A percentile compares a stretch with the other conserved stretches of the same genome.
Evolutionary conservation across 2,329 filamentous ascomycete species (phyloP).

Genomic region (Cladosporium cucumerinum): DNA sequence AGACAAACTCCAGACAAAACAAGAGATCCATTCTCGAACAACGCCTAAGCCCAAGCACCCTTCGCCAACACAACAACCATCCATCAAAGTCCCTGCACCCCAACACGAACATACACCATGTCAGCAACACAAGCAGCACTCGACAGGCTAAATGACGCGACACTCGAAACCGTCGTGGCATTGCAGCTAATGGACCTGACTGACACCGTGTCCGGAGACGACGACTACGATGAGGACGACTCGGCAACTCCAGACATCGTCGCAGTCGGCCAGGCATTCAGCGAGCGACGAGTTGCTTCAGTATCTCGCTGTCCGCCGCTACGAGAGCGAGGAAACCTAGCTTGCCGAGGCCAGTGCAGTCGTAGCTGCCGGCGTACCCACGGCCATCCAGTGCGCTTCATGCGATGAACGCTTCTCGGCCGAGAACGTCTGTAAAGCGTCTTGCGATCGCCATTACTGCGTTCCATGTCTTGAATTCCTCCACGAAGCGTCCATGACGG

Average conservation of each 20-base stretch:
- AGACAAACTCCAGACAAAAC: too few species aligned
- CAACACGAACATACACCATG: background rate
- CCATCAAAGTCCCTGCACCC: too few species aligned
- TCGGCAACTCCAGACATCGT: constrained; percentile 19
- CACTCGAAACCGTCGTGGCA: constrained; percentile 12
- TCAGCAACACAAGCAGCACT: constrained; percentile 4
- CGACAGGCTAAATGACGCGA: constrained; percentile 10
- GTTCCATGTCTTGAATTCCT: constrained; percentile 45
- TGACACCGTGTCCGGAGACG: too few species aligned
- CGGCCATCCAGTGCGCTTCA: constrained; percentile 17
- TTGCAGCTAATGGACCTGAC: background rate
- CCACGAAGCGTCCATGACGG: constrained; percentile 44
- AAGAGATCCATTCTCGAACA: too few species aligned
- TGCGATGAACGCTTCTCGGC: background rate
- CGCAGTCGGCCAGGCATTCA: constrained; percentile 25
- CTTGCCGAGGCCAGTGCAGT: background rate
- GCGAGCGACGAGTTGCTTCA: constrained; percentile 25
- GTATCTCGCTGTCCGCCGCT: constrained; percentile 20
- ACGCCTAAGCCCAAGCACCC: too few species aligned
- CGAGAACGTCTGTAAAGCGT: constrained; percentile 1
- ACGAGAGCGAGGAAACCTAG: constrained; percentile 20
- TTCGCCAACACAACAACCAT: too few species aligned
- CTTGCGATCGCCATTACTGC: constrained; percentile 52
- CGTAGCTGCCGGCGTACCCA: background rate
- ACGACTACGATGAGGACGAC: constrained; percentile 21